Base-by-base conservation (phyloP, 768 basidiomycete species). In the Leccinum rimulosum region DNA sequence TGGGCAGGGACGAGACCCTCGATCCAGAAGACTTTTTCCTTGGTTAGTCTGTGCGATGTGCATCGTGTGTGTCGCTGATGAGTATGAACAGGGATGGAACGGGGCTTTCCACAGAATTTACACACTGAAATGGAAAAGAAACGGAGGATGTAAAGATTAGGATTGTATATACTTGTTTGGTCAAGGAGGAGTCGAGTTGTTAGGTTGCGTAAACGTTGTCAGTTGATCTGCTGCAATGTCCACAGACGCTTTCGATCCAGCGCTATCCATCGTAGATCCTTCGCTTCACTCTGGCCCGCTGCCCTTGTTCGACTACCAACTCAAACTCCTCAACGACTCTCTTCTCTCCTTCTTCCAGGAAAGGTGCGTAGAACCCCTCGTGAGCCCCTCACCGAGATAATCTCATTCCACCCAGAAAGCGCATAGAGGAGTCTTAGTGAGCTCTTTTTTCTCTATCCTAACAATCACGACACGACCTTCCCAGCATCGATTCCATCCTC, bases 1-100 rank as follows among this genome's bases (percentile, higher is more conserved):
- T 91, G 85, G 96, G 96, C 50, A 85, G 88, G 40, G 96, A 99
- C 68, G 93, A 97, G 73, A 79, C 75, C 25, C 79, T 99, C 56
- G 88, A 89, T 28, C 81, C 87, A 4, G 75, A 76, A 2, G 96
- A 98, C 69, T 80, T 96, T 64, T 91, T 98, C 79, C 78, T 82
- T 40, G 87, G 94, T 86, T 65, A 49, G 84, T 74, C 38, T 55
- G 25, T 50, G 36, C 28, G 40, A n/a, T 22, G 52, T 27, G 51
- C 43, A 50, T 11, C 28, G 36, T 17, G 52, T 60, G 33, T 53
- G 55, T 12, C 59, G 6, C 54, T 64, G 35, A 62, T 50, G 12
- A 6, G 43, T 36, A 15, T 15, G n/a, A 40, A 12, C 52, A 89
- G 89, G 83, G 31, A 77, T 80, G 75, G 84, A 87, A 61, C 73